A percentile compares a stretch with the other conserved stretches of the same genome.
These are phyloP conservation scores for Aspergillus biplanus DNA, from an alignment of 495 filamentous ascomycete genomes.

Conservation along the genomic window DNA sequence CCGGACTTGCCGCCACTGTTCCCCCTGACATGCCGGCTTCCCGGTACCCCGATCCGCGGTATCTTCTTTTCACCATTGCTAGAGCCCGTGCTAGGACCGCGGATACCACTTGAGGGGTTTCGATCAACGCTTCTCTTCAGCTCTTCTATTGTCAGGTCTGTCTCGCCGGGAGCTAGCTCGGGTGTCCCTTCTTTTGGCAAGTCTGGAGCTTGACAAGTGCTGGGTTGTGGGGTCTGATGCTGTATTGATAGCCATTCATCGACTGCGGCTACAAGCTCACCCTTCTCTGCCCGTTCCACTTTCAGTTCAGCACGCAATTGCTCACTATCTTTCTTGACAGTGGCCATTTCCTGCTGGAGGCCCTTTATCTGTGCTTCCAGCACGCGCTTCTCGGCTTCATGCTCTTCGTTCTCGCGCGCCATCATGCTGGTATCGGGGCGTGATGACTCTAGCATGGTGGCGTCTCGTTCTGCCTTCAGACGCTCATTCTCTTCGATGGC, in stretches of 20 bases:
- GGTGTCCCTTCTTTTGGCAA: slow-evolving; percentile 21
- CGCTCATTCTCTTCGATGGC: slow-evolving; percentile 74
- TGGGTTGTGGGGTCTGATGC: slow-evolving; percentile 26
- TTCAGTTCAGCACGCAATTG: slow-evolving; percentile 65
- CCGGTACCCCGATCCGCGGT: slow-evolving; percentile 36
- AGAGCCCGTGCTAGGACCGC: slow-evolving; percentile 36
- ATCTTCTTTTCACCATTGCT: slow-evolving; percentile 36
- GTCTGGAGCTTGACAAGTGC: slow-evolving; percentile 5
- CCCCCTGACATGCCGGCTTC: slow-evolving; percentile 37
- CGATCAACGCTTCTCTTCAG: slow-evolving; percentile 31
- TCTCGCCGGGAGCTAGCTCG: slow-evolving; percentile 13
- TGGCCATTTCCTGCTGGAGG: slow-evolving; percentile 67
- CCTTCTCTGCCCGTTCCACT: slow-evolving; percentile 86
- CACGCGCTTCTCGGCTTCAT: slow-evolving; percentile 52
- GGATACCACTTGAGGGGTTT: slow-evolving; percentile 36
- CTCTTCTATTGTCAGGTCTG: slow-evolving; percentile 28
- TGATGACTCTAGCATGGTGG: slow-evolving; percentile 63
- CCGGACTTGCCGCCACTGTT: slow-evolving; percentile 47
- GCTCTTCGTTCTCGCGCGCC: slow-evolving; percentile 50
- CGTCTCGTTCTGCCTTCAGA: slow-evolving; percentile 64
- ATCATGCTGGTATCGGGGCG: slow-evolving; percentile 45
- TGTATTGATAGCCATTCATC: slow-evolving; percentile 81
- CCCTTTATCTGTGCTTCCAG: slow-evolving; percentile 70
- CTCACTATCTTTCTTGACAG: slow-evolving; percentile 66
- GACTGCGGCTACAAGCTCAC: slow-evolving; percentile 86